phyloP scores from a whole-genome alignment of 768 basidiomycete species.

The Leccinum subtestaceum region DNA sequence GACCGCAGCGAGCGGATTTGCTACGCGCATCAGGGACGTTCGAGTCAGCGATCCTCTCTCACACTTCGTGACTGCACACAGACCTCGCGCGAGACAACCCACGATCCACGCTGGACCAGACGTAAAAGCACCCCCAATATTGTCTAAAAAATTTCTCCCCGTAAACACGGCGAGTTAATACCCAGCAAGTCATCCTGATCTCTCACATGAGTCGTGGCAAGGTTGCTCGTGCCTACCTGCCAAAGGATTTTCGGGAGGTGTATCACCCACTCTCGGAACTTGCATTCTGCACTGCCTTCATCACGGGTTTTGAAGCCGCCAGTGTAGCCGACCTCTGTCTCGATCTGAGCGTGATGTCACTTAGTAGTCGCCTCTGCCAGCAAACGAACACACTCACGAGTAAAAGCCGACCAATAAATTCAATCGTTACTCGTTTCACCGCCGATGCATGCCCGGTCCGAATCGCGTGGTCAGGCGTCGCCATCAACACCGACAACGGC shows the following conservation, averaged over 20 bases:
- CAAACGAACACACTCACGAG: constrained; percentile 46
- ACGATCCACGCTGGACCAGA: constrained; percentile 52
- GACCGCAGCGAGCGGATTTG: constrained; percentile 48
- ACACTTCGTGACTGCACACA: constrained; percentile 18
- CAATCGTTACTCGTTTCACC: constrained; percentile 64
- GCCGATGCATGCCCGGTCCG: constrained; percentile 57
- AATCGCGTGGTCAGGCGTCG: constrained; percentile 64
- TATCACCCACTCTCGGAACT: constrained; percentile 63
- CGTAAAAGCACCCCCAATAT: constrained; percentile 66
- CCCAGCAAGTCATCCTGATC: not conserved
- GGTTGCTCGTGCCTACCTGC: constrained; percentile 69
- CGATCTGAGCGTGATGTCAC: constrained; percentile 44
- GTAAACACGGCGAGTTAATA: constrained; percentile 3
- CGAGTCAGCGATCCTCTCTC: constrained; percentile 6
- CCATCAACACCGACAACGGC: constrained; percentile 39
- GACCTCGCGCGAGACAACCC: constrained; percentile 43
- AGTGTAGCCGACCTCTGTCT: constrained; percentile 50
- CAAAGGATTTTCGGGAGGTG: constrained; percentile 81
- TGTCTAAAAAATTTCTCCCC: constrained; percentile 32
- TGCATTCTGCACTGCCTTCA: constrained; percentile 23
- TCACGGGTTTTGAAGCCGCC: constrained; percentile 44
- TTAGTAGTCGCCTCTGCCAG: constrained; percentile 2
- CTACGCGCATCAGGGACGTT: constrained; percentile 34
- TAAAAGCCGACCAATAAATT: constrained; percentile 70
- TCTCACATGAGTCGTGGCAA: constrained; percentile 58